Base-by-base conservation (phyloP, 345 rosid species). In the Eutrema heterophyllum region DNA sequence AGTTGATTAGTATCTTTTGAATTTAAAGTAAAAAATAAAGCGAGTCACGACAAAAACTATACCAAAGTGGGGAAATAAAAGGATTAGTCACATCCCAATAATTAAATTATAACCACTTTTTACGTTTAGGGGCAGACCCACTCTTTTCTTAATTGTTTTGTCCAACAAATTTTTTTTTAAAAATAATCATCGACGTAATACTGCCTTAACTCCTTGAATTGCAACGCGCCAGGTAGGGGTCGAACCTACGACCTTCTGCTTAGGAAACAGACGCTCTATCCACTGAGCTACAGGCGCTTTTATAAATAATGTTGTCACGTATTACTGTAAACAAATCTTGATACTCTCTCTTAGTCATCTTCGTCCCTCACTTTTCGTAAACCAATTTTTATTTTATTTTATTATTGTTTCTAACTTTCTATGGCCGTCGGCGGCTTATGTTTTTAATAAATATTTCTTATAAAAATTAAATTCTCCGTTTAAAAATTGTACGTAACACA, bases 261-360 rank as follows among this genome's bases (percentile, higher is more conserved):
- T 75, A 68, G 74, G 74, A 75, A 75, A 61, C 96, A 85, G 96
- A 88, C 92, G 92, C 96, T 88, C 96, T 91, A 89, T 89, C 93
- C 97, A 91, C 93, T 86, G 93, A 94, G 93, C 97, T 89, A 89
- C 92, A 84, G 84, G 91, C 85, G 95, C 97, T 24, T 27, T 0
- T 0, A 0, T 8, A 0, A 0, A 1, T 0, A 0, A 3, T 0
- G 0, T 0, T 6, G 0, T 33, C 6, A 18, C 0, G 7, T 5
- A 15, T 0, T 1, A 9, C 0, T 2, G 2, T 4, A 5, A 1
- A 30, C 13, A 26, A 5, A 7, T 0, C 9, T 6, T 4, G 3
- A 11, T 51, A 5, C 15, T 27, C 18, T 53, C 10, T 51, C 33
- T 27, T 11, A 24, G 0, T 14, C 9, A 4, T 35, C 11, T 13